These are phyloP conservation scores for Acacia pycnantha DNA, from an alignment of 331 rosid genomes.

Conservation along the genomic window DNA sequence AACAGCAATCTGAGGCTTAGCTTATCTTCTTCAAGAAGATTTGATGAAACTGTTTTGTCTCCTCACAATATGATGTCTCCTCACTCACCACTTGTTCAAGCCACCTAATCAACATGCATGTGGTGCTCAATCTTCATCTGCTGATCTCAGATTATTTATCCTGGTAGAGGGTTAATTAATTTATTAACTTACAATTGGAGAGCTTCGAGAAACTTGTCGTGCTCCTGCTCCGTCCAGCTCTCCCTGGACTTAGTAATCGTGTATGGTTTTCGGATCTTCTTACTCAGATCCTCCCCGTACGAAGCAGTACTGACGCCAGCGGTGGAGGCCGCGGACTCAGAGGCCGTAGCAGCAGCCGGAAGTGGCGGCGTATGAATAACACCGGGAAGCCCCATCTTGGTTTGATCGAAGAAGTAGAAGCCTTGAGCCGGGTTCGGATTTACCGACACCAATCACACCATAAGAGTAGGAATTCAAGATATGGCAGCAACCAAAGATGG, in stretches of 20 bases:
- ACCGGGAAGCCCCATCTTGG: constrained; percentile 35
- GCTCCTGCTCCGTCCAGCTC: constrained; percentile 76
- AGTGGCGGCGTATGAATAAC: constrained; percentile 32
- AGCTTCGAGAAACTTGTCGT: constrained; percentile 76
- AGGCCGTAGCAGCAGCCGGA: constrained; percentile 3
- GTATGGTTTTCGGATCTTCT: constrained; percentile 63
- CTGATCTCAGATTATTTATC: background rate
- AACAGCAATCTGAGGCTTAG: constrained; percentile 53
- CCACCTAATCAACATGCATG: constrained; percentile 33
- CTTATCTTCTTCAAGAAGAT: constrained; percentile 46
- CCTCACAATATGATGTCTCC: constrained; percentile 67
- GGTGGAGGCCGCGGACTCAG: background rate
- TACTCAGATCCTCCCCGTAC: constrained; percentile 37
- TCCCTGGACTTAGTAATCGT: constrained; percentile 70
- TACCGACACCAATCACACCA: constrained; percentile 61
- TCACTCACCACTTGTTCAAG: constrained; percentile 78
- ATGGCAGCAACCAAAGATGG: background rate
- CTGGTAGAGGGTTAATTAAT: background rate
- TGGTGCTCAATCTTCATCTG: background rate
- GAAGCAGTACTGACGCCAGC: constrained; percentile 8
- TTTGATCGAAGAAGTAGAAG: constrained; percentile 44
- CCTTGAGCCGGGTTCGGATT: constrained; percentile 47
- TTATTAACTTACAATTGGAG: constrained; percentile 54
- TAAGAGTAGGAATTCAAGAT: background rate
- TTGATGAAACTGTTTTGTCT: constrained; percentile 59